Conservation (phyloP, 495 filamentous ascomycete species). For the Penicillium odoratum region DNA sequence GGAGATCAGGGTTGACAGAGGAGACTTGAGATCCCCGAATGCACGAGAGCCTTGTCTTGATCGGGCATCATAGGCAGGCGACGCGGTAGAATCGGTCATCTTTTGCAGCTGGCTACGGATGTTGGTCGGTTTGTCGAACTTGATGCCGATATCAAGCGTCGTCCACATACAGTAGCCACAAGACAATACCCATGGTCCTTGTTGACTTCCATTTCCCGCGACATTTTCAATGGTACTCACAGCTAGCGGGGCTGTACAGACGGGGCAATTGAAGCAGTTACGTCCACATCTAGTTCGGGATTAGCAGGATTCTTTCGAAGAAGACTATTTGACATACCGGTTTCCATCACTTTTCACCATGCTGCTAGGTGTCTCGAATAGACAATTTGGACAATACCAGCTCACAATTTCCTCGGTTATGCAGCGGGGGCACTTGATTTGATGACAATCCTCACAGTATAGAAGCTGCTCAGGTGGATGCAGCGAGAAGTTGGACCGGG, state of each 20-base stretch:
- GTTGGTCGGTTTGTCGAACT: slow-evolving; percentile 82
- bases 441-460: slow-evolving; percentile 95
- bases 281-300: slow-evolving; percentile 70
- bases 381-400: slow-evolving; percentile 92
- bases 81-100: slow-evolving; percentile 34
- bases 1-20: slow-evolving; percentile 38
- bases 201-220: slow-evolving; percentile 36
- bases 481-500: slow-evolving; percentile 82
- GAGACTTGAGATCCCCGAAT: slow-evolving; percentile 41
- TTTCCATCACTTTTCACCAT: slow-evolving; percentile 90
- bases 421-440: slow-evolving; percentile 91
- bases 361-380: slow-evolving; percentile 92
- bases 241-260: slow-evolving; percentile 77
- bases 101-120: slow-evolving; percentile 76
- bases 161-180: slow-evolving; percentile 93
- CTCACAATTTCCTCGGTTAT: slow-evolving; percentile 88
- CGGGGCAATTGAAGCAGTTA: slow-evolving; percentile 92
- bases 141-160: slow-evolving; percentile 82
- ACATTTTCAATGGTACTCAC: slow-evolving; percentile 64
- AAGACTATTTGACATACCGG: slow-evolving; percentile 56
- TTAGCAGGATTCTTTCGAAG: slow-evolving; percentile 12
- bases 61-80: slow-evolving; percentile 22
- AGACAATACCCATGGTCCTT: slow-evolving; percentile 73
- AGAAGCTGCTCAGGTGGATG: slow-evolving; percentile 93
- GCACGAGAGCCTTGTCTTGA: slow-evolving; percentile 36